Percentiles rank a stretch among this genome's conserved stretches.
Evolutionary conservation across 1,284 basidiomycete genomes (phyloP).

Genomic region (Ustilago vetiveriae): DNA sequence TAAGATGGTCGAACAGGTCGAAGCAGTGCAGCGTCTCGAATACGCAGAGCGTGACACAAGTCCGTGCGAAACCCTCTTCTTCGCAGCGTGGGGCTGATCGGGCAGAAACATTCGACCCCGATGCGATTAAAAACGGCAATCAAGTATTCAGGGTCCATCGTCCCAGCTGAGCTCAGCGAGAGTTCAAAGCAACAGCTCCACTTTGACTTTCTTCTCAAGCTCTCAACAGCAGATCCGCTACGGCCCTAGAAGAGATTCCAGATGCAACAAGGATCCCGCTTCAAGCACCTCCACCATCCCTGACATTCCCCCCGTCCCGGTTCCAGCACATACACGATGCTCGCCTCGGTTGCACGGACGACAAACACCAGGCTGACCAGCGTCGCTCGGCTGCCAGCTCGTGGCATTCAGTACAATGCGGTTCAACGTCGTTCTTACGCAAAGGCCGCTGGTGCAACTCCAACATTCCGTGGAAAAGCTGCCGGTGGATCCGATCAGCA

Average conservation of each 20-base stretch:
- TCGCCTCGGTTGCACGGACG: constrained; percentile 19
- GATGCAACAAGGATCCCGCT: too few species aligned
- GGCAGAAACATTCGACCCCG: too few species aligned
- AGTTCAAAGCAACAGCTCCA: constrained; percentile 12
- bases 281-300: neutral
- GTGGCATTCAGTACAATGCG: neutral
- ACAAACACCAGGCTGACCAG: constrained; percentile 11
- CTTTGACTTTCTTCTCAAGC: constrained; percentile 10
- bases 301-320: too few species aligned
- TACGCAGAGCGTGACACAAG: constrained; percentile 11
- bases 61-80: constrained; percentile 37
- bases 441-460: constrained; percentile 16
- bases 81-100: too few species aligned
- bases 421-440: constrained; percentile 25
- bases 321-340: constrained; percentile 24
- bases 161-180: constrained; percentile 37
- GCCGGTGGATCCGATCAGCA: constrained; percentile 10
- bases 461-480: constrained; percentile 1
- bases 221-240: neutral
- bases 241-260: neutral
- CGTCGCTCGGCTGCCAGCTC: neutral
- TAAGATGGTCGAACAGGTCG: too few species aligned
- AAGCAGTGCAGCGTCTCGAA: too few species aligned
- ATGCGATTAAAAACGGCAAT: too few species aligned
- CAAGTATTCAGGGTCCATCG: constrained; percentile 24